Base-by-base conservation (phyloP, 257 asterid genomes). In the Striga asiatica region DNA sequence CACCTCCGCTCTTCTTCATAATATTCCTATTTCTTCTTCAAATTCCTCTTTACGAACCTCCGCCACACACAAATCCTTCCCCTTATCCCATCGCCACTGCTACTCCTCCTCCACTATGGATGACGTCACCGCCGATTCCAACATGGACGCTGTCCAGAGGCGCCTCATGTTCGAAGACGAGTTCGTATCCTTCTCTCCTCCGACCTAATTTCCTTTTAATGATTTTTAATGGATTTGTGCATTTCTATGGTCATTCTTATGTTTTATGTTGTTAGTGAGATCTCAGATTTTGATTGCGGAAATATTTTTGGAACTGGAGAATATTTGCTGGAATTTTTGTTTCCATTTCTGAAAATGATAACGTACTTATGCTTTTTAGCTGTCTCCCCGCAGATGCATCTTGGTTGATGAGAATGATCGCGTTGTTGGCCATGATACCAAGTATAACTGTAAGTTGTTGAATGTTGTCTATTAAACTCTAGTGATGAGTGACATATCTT, bases 161-260 rank as follows among this genome's bases (percentile, higher is more conserved):
- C 85, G 95, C 48, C 97, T 89, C 75, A 89, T 89, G 97, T 89
- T 89, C 66, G 97, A 89, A 22, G 97, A 89, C 79, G 95, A 89
- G 97, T 84, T 5, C 38, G 86, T 77, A 18, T 55, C 51, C n/a
- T 52, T 18, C 10, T 31, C 31, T 29, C 50, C 19, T 32, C 32
- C 9, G 35, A 3, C 1, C 6, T 32, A 2, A 6, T 32, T 32
- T 32, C 11, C 10, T 32, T n/a, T 6, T 6, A 37, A 16, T 0
- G 19, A 37, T 14, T 14, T 64, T 24, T 4, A 2, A 8, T 14
- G n/a, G 60, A 18, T 48, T 48, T 56, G 42, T 3, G 5, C 12
- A 9, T 38, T 38, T 11, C 6, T 38, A 38, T 11, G 13, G 45
- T 38, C 18, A 35, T 38, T 38, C 5, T 10, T 29, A 0, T 29